Percentiles rank a stretch among this genome's conserved stretches.
Conservation (phyloP, 2,329 filamentous ascomycete species). For the Scedosporium boydii region DNA sequence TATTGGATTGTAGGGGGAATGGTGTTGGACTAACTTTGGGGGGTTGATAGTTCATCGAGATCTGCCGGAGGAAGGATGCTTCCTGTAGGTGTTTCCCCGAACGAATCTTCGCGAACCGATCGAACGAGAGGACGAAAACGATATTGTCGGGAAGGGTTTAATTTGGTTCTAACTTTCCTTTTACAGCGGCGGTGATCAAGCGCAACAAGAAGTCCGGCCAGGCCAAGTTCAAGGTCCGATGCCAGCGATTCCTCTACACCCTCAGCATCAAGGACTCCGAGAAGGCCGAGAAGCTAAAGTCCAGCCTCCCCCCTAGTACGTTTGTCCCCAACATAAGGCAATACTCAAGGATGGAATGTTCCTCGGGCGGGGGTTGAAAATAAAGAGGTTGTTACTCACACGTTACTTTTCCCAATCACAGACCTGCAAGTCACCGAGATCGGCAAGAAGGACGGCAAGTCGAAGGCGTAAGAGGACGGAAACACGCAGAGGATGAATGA, state of each 20-base stretch:
- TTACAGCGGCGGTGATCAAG: slow-evolving; percentile 80
- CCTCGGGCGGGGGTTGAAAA: neutral
- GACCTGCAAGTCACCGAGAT: slow-evolving; percentile 45
- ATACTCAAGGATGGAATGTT: neutral
- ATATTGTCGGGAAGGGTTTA: slow-evolving; percentile 8
- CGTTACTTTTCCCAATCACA: slow-evolving; percentile 14
- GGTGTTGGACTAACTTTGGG: slow-evolving; percentile 18
- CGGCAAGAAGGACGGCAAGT: slow-evolving; percentile 39
- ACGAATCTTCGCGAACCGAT: neutral
- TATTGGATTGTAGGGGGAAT: neutral
- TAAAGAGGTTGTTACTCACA: neutral
- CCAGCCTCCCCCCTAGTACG: slow-evolving; percentile 95
- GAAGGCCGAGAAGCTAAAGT: slow-evolving; percentile 99
- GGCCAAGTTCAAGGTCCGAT: slow-evolving; percentile 99
- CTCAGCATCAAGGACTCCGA: slow-evolving; percentile 96
- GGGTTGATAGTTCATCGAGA: slow-evolving; percentile 84
- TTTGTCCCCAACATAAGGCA: slow-evolving; percentile 14
- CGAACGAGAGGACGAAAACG: neutral
- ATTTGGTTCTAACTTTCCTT: slow-evolving; percentile 19
- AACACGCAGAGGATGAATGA: neutral
- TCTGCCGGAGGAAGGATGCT: slow-evolving; percentile 99
- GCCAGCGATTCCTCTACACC: slow-evolving; percentile 93
- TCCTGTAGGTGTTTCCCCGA: slow-evolving; percentile 62
- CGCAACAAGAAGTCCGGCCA: slow-evolving; percentile 83
- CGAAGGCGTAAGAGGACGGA: slow-evolving; percentile 4